A percentile compares a stretch with the other conserved stretches of the same genome.
Conservation (phyloP, 768 basidiomycete species). For the Russula earlei region DNA sequence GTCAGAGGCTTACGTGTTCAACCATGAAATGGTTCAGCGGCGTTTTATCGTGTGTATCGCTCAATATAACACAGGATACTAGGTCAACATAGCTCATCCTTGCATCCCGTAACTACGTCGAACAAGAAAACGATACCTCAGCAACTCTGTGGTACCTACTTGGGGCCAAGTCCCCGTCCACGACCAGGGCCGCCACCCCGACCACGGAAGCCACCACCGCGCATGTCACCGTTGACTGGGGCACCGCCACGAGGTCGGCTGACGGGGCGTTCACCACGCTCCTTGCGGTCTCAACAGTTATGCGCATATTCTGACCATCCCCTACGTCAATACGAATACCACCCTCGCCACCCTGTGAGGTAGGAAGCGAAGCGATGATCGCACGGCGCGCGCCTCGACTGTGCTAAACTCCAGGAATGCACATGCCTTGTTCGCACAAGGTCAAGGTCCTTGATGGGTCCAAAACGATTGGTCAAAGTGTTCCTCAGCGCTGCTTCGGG, state of each 20-base stretch:
- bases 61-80: slow-evolving; percentile 7
- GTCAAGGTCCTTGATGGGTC: slow-evolving; percentile 79
- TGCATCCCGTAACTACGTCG: slow-evolving; percentile 9
- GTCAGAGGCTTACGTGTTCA: too few species aligned
- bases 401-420: slow-evolving; percentile 86
- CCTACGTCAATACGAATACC: slow-evolving; percentile 72
- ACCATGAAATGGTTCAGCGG: neutral
- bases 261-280: slow-evolving; percentile 72
- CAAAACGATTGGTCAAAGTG: slow-evolving; percentile 55
- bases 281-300: slow-evolving; percentile 88
- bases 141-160: slow-evolving; percentile 4
- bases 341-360: slow-evolving; percentile 73
- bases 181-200: slow-evolving; percentile 37
- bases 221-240: slow-evolving; percentile 42
- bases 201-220: slow-evolving; percentile 40
- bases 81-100: neutral
- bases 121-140: slow-evolving; percentile 13
- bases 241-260: slow-evolving; percentile 53
- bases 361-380: slow-evolving; percentile 62
- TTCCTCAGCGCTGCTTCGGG: slow-evolving; percentile 39
- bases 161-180: slow-evolving; percentile 31
- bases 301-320: slow-evolving; percentile 43
- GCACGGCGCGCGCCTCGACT: slow-evolving; percentile 81
- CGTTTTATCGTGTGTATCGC: slow-evolving; percentile 8
- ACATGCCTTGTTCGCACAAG: slow-evolving; percentile 84